Conservation (phyloP, 768 basidiomycete genomes). For the Tricholoma bakamatsutake region DNA sequence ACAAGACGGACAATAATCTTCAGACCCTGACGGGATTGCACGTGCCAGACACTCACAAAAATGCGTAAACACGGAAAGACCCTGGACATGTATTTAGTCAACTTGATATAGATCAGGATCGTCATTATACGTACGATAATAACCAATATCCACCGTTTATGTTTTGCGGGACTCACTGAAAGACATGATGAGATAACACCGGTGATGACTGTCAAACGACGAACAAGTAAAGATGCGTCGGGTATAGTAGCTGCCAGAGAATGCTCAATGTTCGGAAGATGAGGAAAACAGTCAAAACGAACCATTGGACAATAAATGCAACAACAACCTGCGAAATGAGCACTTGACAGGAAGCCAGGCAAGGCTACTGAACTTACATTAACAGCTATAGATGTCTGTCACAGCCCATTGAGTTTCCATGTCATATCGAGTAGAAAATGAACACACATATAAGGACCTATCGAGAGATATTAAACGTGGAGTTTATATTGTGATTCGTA, state of each 20-base stretch:
- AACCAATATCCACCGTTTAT: conserved; percentile 31
- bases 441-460: conserved; percentile 33
- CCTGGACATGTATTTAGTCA: conserved; percentile 7
- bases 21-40: neutral
- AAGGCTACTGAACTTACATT: conserved; percentile 23
- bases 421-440: neutral
- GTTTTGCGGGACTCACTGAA: conserved; percentile 28
- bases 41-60: conserved; percentile 26
- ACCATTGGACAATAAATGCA: conserved; percentile 39
- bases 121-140: conserved; percentile 22
- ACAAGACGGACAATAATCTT: neutral
- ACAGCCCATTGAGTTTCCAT: neutral
- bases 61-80: conserved; percentile 32
- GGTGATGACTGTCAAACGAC: conserved; percentile 7
- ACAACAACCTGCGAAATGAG: conserved; percentile 27
- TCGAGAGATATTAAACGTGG: neutral
- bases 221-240: conserved; percentile 33
- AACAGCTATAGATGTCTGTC: conserved; percentile 30
- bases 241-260: conserved; percentile 30
- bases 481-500: neutral
- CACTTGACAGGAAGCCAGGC: neutral
- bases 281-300: conserved; percentile 6
- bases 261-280: neutral
- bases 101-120: neutral
- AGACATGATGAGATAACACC: neutral